Percentiles rank a stretch among this genome's conserved stretches.
phyloP scores from a whole-genome alignment of 148 eudicot species.

The Pharnaceum exiguum region DNA sequence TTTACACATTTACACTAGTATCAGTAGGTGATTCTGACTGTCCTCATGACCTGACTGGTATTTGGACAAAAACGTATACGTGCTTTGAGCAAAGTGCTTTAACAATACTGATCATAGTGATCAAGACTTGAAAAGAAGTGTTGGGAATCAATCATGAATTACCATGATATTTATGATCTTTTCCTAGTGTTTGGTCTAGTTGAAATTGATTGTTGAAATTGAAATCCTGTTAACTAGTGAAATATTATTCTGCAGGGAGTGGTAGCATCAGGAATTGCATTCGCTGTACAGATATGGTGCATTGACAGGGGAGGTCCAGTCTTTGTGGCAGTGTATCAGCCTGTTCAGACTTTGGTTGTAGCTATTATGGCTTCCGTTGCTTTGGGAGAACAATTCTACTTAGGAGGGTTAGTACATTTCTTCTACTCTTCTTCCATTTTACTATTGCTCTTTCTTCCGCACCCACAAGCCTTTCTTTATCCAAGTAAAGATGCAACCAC shows the following conservation, averaged over 20 bases:
- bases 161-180: too few species aligned
- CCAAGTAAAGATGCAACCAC: not conserved
- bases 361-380: constrained; percentile 88
- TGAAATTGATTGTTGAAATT: not conserved
- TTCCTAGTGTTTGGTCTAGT: not conserved
- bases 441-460: constrained; percentile 12
- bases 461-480: constrained; percentile 19
- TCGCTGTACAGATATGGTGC: constrained; percentile 99
- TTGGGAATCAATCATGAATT: too few species aligned
- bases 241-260: constrained; percentile 65
- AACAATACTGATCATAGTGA: too few species aligned
- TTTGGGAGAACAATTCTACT: constrained; percentile 90
- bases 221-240: not conserved
- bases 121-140: too few species aligned
- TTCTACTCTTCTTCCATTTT: constrained; percentile 7
- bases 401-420: constrained; percentile 79
- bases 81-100: too few species aligned
- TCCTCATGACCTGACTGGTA: too few species aligned
- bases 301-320: constrained; percentile 97
- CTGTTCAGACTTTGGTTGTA: constrained; percentile 97
- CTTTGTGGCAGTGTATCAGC: constrained; percentile 96
- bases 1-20: too few species aligned
- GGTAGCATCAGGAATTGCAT: constrained; percentile 99
- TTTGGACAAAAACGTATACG: too few species aligned
- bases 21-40: too few species aligned